Evolutionary conservation across 73 alveolate species (phyloP), one percentile per base, ranked within the genome.

Genomic region (Paramecium pentaurelia): DNA sequence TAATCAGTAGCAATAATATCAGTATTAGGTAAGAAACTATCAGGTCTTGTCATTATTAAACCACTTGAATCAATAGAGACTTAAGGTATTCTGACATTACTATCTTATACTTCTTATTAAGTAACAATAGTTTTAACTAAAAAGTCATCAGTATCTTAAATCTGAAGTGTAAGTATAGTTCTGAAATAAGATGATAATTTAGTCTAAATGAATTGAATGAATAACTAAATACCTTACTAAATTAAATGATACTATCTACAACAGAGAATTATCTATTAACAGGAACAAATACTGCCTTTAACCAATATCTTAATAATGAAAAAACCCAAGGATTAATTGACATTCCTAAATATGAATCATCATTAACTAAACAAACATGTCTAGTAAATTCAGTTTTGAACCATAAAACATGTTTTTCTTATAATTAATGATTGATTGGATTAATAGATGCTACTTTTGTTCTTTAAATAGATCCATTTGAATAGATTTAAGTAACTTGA

Each of bases 1-100:
- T 92, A 49, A n/a, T 84, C 95, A 36, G 85, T 71, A 8, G 92
- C 95, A 59, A 85, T 86, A 7, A 92, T 92, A 38, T 92, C 95
- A 0, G 83, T 75, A 9, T 86, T 54, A 25, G 95, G 95, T 16
- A 58, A 36, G 47, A 92, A 92, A 0, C 60, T 51, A 86, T 92
- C 93, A 5, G 83, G 71, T 8, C 68, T 37, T 14, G 75, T 90
- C n/a, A 77, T 86, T 1, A 92, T 87, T 14, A 86, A 60, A 18
- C 92, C 93, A 85, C 92, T 86, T 83, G 59, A 64, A 37, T 86
- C 95, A 8, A 92, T 38, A 18, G 86, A 51, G 30, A 60, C 84
- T 27, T 92, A 64, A 51, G 95, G 92, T 0, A 71, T 92, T 42
- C 58, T 51, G 47, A 85, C 44, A 51, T 16, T 59, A 20, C 45